Conservation (phyloP, 495 filamentous ascomycete species). For the Aspergillus nanangensis region DNA sequence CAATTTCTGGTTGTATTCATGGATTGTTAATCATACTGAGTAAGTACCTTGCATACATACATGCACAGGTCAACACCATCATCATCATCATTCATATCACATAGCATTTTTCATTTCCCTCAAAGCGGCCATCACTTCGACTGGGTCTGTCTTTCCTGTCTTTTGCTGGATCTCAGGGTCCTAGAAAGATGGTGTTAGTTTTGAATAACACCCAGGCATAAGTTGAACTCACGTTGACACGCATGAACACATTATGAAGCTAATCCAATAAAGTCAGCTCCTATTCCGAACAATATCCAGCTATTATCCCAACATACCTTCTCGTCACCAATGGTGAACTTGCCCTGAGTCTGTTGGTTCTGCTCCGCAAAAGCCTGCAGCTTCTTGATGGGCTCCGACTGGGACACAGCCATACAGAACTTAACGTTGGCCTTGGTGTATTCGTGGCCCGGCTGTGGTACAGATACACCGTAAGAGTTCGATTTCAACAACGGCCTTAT, state of each 20-base stretch:
- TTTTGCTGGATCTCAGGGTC: slow-evolving; percentile 81
- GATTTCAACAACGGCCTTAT: too few species aligned
- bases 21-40: too few species aligned
- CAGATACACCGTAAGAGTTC: too few species aligned
- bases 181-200: slow-evolving; percentile 31
- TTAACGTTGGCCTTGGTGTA: slow-evolving; percentile 94
- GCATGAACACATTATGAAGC: slow-evolving; percentile 98
- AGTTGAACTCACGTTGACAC: slow-evolving; percentile 60
- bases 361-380: slow-evolving; percentile 70
- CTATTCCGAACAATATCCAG: too few species aligned
- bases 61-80: not conserved
- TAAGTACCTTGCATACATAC: not conserved
- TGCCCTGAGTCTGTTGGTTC: slow-evolving; percentile 87
- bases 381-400: slow-evolving; percentile 70
- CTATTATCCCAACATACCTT: slow-evolving; percentile 57
- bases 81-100: slow-evolving; percentile 15
- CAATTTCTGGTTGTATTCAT: too few species aligned
- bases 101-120: slow-evolving; percentile 89
- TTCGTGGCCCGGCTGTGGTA: slow-evolving; percentile 78
- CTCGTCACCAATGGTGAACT: slow-evolving; percentile 96
- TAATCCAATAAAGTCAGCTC: slow-evolving; percentile 27
- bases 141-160: slow-evolving; percentile 75
- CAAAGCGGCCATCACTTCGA: slow-evolving; percentile 82
- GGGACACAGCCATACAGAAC: slow-evolving; percentile 71
- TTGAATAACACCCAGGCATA: not conserved